A percentile compares a stretch with the other conserved stretches of the same genome.
These are phyloP conservation scores for Claviceps quebecensis DNA, from an alignment of 2,329 filamentous ascomycete species.

Conservation along the genomic window DNA sequence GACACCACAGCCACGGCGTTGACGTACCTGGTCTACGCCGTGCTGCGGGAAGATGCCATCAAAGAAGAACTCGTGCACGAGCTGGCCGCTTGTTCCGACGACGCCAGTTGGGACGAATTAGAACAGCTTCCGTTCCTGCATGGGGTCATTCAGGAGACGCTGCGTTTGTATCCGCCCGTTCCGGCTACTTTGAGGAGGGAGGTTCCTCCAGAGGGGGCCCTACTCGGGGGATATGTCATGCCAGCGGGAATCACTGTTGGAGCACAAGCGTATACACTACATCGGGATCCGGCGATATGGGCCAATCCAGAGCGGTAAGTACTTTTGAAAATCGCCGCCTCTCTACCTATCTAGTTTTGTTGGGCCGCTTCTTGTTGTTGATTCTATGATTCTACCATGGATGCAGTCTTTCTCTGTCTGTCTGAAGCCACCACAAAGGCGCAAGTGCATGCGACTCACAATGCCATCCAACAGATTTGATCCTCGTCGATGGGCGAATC, in stretches of 20 bases:
- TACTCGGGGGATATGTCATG: not conserved
- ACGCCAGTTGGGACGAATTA: not conserved
- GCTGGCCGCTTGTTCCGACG: not conserved
- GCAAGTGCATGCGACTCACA: not conserved
- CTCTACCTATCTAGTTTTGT: not conserved
- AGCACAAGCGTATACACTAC: not conserved
- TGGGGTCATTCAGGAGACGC: not conserved
- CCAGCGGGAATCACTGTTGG: not conserved
- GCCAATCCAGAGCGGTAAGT: not conserved
- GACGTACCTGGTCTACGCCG: conserved; percentile 1
- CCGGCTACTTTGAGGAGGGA: not conserved
- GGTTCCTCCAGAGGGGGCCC: not conserved
- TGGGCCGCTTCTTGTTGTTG: not conserved
- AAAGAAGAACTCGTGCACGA: not conserved
- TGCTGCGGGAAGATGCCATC: not conserved
- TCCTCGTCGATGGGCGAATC: not conserved
- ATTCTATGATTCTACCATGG: too few species aligned
- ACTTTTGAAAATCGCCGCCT: not conserved
- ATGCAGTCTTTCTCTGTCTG: too few species aligned
- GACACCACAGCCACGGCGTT: not conserved
- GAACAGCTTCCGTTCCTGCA: not conserved
- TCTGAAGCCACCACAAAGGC: too few species aligned
- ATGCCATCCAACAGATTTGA: not conserved
- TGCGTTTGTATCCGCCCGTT: not conserved
- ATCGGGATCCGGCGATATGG: not conserved